These are phyloP conservation scores for Colletotrichum theobromicola DNA, from an alignment of 2,329 filamentous ascomycete species.

Conservation along the genomic window DNA sequence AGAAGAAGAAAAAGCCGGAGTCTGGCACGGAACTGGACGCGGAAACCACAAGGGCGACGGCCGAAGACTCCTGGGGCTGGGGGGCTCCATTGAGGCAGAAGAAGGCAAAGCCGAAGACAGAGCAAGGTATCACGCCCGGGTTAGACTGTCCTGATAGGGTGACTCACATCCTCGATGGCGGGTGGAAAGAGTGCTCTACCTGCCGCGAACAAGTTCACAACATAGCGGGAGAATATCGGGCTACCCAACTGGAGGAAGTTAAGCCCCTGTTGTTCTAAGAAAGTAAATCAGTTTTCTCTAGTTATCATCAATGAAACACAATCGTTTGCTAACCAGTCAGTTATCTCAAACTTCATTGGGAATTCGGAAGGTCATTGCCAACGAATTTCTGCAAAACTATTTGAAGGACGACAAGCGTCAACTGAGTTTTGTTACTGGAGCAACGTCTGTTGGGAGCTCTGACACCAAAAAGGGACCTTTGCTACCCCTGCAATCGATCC, in stretches of 20 bases:
- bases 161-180: background rate
- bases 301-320: background rate
- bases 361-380: background rate
- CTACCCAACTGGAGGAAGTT: background rate
- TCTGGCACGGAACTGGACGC: background rate
- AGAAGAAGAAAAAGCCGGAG: background rate
- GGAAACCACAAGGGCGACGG: background rate
- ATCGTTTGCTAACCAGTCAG: background rate
- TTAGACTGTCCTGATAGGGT: background rate
- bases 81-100: background rate
- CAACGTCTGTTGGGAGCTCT: background rate
- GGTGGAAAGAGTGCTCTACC: background rate
- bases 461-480: background rate
- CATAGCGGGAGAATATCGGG: background rate
- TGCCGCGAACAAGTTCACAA: background rate
- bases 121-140: background rate
- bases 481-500: background rate
- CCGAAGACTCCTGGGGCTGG: background rate
- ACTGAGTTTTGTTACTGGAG: background rate
- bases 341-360: background rate
- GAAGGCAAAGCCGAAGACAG: background rate
- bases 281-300: background rate
- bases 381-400: slow-evolving; percentile 2
- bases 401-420: background rate
- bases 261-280: background rate